phyloP scores from a whole-genome alignment of 2,329 filamentous ascomycete species.

The Epichloe festucae region DNA sequence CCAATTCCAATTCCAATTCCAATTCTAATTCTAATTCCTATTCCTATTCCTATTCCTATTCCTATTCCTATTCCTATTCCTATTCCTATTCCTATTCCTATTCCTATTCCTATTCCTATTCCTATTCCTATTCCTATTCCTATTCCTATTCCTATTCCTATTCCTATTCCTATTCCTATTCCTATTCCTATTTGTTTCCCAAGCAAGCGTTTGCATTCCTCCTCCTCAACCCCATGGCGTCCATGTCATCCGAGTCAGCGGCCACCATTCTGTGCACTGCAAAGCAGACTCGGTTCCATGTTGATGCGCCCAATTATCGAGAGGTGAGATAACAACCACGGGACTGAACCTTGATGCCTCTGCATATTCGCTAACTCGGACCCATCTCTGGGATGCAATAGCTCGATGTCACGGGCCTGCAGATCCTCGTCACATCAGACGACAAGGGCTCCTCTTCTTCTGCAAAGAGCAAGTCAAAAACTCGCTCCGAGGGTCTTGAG shows the following conservation, averaged over 20 bases:
- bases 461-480: constrained; percentile 37
- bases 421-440: constrained; percentile 47
- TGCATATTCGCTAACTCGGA: not conserved
- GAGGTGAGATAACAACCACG: constrained; percentile 30
- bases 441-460: constrained; percentile 23
- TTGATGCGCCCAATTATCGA: constrained; percentile 38
- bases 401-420: constrained; percentile 63
- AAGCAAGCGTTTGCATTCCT: not conserved
- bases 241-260: constrained; percentile 35
- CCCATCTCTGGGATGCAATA: constrained; percentile 15
- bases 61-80: not conserved
- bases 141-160: not conserved
- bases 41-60: too few relatives aligned
- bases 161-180: too few relatives aligned
- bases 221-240: constrained; percentile 25
- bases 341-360: not conserved
- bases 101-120: not conserved
- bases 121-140: too few relatives aligned
- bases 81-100: not conserved
- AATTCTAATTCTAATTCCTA: not conserved
- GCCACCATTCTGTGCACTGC: constrained; percentile 47
- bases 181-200: not conserved
- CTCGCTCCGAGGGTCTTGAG: constrained; percentile 40
- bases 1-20: not conserved
- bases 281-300: constrained; percentile 56